These are phyloP conservation scores for Trichoderma sp. DNA, from an alignment of 2,329 filamentous ascomycete species.

Conservation along the genomic window DNA sequence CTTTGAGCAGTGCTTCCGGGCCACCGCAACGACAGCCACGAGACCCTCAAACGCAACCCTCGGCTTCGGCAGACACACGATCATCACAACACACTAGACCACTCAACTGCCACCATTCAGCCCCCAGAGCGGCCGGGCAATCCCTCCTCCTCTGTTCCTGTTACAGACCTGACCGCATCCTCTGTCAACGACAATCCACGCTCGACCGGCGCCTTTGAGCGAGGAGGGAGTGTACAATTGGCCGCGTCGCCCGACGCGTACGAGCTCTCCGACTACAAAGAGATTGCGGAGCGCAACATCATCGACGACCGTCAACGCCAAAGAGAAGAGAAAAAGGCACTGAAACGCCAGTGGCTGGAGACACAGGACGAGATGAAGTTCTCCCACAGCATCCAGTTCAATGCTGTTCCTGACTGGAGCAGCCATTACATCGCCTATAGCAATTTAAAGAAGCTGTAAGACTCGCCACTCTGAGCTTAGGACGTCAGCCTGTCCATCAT, in stretches of 20 bases:
- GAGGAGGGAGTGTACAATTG: conserved; percentile 36
- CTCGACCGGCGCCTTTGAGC: conserved; percentile 29
- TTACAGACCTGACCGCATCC: conserved; percentile 27
- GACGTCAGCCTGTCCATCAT: neutral
- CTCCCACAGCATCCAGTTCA: conserved; percentile 98
- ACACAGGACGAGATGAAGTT: conserved; percentile 95
- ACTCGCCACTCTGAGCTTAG: neutral
- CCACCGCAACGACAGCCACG: neutral
- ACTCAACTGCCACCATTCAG: conserved; percentile 35
- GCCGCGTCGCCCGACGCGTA: conserved; percentile 28
- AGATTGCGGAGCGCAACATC: conserved; percentile 31
- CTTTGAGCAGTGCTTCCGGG: neutral
- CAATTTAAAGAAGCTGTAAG: conserved; percentile 96
- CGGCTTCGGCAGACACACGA: neutral
- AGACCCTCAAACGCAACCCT: neutral
- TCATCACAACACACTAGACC: neutral
- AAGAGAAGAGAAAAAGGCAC: conserved; percentile 46
- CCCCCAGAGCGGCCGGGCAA: conserved; percentile 27
- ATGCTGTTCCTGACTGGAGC: conserved; percentile 99
- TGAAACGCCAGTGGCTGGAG: conserved; percentile 69
- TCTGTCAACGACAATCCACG: conserved; percentile 25
- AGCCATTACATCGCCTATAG: conserved; percentile 97
- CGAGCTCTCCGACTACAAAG: conserved; percentile 43
- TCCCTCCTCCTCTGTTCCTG: conserved; percentile 44
- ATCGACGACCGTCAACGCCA: conserved; percentile 34